A percentile compares a stretch with the other conserved stretches of the same genome.
Evolutionary conservation across 192 early-diverging fungal genomes (phyloP).

Genomic region (Piromyces sp.): DNA sequence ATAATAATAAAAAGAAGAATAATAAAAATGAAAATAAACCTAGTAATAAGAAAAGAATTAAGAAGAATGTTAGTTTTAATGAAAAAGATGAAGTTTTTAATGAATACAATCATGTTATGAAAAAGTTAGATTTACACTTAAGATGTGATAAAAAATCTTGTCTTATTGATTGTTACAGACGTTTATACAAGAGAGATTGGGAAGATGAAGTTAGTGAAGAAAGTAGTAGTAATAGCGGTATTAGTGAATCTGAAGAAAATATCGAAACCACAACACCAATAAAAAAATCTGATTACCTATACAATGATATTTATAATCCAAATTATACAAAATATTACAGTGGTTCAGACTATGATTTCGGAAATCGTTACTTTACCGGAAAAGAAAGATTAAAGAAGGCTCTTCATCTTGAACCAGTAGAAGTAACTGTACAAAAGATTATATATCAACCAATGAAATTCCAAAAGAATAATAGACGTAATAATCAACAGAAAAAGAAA

Average conservation of each 20-base stretch:
- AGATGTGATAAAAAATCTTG: not conserved
- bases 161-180: not conserved
- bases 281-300: not conserved
- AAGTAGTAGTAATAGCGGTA: not conserved
- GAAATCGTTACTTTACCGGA: not conserved
- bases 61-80: not conserved
- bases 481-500: not conserved
- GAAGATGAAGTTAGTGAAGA: not conserved
- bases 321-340: not conserved
- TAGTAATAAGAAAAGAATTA: not conserved
- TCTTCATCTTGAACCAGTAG: not conserved
- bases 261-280: not conserved
- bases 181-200: not conserved
- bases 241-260: not conserved
- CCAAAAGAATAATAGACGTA: not conserved
- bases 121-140: not conserved
- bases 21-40: not conserved
- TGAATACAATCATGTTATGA: not conserved
- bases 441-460: not conserved
- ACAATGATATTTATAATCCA: not conserved
- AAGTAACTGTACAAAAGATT: not conserved
- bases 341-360: not conserved
- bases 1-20: not conserved
- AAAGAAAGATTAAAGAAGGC: not conserved
- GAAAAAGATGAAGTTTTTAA: not conserved